Evolutionary conservation across 352 stramenopile species (phyloP).

Genomic region (Bremia lactucae): DNA sequence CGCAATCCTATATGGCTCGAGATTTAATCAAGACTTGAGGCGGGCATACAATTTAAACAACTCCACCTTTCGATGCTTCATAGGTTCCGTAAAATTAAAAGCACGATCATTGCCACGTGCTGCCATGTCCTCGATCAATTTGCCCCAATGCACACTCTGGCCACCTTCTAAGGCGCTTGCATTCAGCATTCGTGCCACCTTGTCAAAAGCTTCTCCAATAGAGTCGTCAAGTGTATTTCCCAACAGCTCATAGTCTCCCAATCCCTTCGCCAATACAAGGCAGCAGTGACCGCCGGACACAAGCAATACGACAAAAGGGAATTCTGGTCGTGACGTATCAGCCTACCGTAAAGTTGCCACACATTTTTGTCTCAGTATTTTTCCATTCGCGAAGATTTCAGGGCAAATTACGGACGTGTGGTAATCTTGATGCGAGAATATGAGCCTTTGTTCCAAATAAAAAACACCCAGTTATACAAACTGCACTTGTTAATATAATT

Average conservation of each 20-base stretch:
- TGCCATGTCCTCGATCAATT: constrained; percentile 91
- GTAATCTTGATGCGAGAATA: constrained; percentile 90
- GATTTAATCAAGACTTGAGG: background rate
- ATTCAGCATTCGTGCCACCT: constrained; percentile 92
- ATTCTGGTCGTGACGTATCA: constrained; percentile 47
- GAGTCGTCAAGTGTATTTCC: constrained; percentile 97
- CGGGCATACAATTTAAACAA: background rate
- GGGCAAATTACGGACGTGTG: constrained; percentile 24
- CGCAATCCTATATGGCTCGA: constrained; percentile 89
- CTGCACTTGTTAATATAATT: background rate
- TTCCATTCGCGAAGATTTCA: background rate
- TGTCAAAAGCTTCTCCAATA: constrained; percentile 97
- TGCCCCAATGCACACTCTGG: constrained; percentile 78
- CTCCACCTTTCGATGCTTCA: constrained; percentile 65
- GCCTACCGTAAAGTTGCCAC: constrained; percentile 16
- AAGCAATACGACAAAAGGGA: constrained; percentile 95
- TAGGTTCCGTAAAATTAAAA: constrained; percentile 88
- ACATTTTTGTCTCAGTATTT: background rate
- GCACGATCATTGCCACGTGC: constrained; percentile 82
- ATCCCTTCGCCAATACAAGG: constrained; percentile 87
- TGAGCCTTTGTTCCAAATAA: constrained; percentile 67
- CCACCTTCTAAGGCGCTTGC: constrained; percentile 34
- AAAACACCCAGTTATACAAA: background rate
- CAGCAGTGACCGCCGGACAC: constrained; percentile 98
- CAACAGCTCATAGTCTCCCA: constrained; percentile 90